Percentiles rank a stretch among this genome's conserved stretches.
These are phyloP conservation scores for Xylaria sp. DNA, from an alignment of 2,329 filamentous ascomycete species.

Conservation along the genomic window DNA sequence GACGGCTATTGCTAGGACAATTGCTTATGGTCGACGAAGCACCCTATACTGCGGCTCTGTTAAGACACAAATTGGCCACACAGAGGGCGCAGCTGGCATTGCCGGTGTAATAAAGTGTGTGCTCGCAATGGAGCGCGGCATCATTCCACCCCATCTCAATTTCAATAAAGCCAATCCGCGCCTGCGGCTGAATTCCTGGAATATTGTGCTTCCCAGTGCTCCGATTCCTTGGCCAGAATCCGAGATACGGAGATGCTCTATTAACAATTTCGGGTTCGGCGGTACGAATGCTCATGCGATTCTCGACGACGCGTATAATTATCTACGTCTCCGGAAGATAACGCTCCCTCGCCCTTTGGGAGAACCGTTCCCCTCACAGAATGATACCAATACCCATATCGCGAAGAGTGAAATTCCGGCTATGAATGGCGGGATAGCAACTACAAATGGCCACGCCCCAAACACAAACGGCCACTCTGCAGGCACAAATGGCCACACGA, in stretches of 20 bases:
- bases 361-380: slow-evolving; percentile 18
- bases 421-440: background rate
- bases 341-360: background rate
- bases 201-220: slow-evolving; percentile 38
- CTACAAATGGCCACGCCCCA: too few relatives aligned
- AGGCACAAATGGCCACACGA: too few relatives aligned
- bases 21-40: slow-evolving; percentile 37
- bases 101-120: slow-evolving; percentile 49
- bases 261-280: slow-evolving; percentile 26
- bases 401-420: slow-evolving; percentile 30
- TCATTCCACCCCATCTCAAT: slow-evolving; percentile 47
- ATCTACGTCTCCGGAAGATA: slow-evolving; percentile 17
- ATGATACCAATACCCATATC: background rate
- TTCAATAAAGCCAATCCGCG: slow-evolving; percentile 45
- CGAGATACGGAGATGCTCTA: slow-evolving; percentile 8
- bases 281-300: slow-evolving; percentile 24
- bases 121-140: slow-evolving; percentile 46
- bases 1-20: slow-evolving; percentile 49
- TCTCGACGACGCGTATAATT: slow-evolving; percentile 25
- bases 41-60: slow-evolving; percentile 43
- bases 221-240: slow-evolving; percentile 13
- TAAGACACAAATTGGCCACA: slow-evolving; percentile 44
- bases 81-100: slow-evolving; percentile 43
- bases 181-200: slow-evolving; percentile 41
- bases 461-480: too few relatives aligned